Percentiles rank a stretch among this genome's conserved stretches.
Evolutionary conservation across 1,139 yeast species (phyloP).

Genomic region (Candida mesenterica): DNA sequence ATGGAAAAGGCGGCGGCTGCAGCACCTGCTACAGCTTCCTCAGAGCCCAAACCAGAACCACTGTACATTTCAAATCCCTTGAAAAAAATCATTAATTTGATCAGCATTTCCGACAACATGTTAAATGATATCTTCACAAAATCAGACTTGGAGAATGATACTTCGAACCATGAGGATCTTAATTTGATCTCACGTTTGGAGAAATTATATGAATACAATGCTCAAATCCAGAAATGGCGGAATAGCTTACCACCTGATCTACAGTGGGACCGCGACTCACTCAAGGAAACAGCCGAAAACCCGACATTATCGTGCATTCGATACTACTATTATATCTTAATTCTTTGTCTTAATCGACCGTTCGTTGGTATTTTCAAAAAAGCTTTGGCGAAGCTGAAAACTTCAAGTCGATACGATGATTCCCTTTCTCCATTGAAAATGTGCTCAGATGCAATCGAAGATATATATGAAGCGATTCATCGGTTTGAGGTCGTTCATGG

Average conservation of each 20-base stretch:
- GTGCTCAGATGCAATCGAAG: conserved; percentile 43
- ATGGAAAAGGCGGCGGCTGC: not conserved
- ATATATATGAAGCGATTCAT: conserved; percentile 37
- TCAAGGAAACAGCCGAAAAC: conserved; percentile 46
- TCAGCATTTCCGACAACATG: conserved; percentile 53
- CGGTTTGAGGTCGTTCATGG: conserved; percentile 42
- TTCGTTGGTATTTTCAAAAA: conserved; percentile 38
- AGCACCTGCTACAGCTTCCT: not conserved
- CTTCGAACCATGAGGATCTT: conserved; percentile 24
- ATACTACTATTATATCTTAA: conserved; percentile 57
- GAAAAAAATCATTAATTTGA: conserved; percentile 47
- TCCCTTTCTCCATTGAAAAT: conserved; percentile 20
- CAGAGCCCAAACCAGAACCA: conserved; percentile 9
- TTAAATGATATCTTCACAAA: conserved; percentile 52
- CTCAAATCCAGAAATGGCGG: conserved; percentile 52
- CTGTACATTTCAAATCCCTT: conserved; percentile 49
- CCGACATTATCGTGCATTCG: conserved; percentile 52
- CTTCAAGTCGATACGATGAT: conserved; percentile 7
- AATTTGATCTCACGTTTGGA: conserved; percentile 36
- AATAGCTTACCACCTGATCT: conserved; percentile 46
- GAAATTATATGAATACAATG: conserved; percentile 42
- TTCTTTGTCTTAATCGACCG: conserved; percentile 58
- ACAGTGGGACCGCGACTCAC: conserved; percentile 47
- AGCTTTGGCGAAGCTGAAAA: conserved; percentile 2
- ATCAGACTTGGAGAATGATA: conserved; percentile 20